A percentile compares a stretch with the other conserved stretches of the same genome.
Conservation (phyloP, 345 rosid genomes). For the Euphorbia peplus region DNA sequence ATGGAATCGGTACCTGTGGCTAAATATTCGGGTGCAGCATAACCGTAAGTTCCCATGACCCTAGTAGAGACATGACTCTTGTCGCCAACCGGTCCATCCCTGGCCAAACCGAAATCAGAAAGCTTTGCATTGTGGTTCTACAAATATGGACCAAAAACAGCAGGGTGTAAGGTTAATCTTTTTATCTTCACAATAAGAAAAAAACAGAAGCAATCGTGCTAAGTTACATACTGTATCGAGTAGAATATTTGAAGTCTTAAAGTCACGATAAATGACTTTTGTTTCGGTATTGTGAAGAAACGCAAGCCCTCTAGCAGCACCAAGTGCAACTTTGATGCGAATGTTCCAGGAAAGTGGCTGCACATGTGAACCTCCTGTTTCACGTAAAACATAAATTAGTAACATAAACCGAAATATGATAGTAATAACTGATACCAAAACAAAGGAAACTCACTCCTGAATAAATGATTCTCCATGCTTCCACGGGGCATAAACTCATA, state of each 20-base stretch:
- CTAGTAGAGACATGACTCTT: conserved; percentile 93
- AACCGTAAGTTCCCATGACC: conserved; percentile 90
- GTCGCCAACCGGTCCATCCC: conserved; percentile 89
- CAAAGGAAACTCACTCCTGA: conserved; percentile 28
- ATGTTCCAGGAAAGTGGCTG: conserved; percentile 24
- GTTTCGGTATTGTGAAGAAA: conserved; percentile 84
- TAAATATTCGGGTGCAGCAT: conserved; percentile 95
- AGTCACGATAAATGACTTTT: conserved; percentile 90
- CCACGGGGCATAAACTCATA: conserved; percentile 36
- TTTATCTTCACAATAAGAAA: not conserved
- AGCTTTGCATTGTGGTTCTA: conserved; percentile 87
- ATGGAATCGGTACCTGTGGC: conserved; percentile 52
- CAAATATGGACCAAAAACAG: conserved; percentile 9
- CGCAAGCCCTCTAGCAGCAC: conserved; percentile 68
- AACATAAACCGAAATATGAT: not conserved
- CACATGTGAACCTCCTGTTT: conserved; percentile 26
- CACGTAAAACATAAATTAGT: not conserved
- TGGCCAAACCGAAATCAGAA: conserved; percentile 93
- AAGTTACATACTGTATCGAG: conserved; percentile 63
- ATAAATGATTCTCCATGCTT: conserved; percentile 36
- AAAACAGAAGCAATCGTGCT: not conserved
- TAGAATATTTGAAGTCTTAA: conserved; percentile 90
- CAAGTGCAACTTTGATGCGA: conserved; percentile 20
- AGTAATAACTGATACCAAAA: not conserved
- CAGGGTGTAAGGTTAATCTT: not conserved